Conservation (phyloP, 179 eudicot genomes). For the Silene vulgaris region DNA sequence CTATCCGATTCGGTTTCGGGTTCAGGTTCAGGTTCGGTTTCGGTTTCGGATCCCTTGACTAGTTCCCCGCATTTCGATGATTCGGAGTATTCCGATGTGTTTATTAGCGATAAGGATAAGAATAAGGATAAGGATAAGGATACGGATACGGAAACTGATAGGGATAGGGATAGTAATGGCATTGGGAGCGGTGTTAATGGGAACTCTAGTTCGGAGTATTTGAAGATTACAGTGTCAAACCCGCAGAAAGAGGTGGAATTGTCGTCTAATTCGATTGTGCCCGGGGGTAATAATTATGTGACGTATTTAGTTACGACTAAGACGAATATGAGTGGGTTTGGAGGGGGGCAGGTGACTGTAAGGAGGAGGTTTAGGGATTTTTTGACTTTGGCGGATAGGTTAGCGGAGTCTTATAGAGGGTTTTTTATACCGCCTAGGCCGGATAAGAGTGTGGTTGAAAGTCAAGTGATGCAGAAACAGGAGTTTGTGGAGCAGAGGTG, state of each 20-base stretch:
- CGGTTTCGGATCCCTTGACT: background rate
- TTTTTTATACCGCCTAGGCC: conserved; percentile 86
- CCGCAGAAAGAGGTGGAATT: conserved; percentile 69
- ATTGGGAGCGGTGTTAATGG: conserved; percentile 17
- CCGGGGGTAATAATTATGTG: conserved; percentile 57
- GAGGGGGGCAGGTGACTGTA: conserved; percentile 56
- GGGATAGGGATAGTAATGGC: conserved; percentile 34
- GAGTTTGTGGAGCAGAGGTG: conserved; percentile 93
- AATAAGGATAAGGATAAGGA: conserved; percentile 11
- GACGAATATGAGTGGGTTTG: conserved; percentile 56
- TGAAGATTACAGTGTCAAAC: conserved; percentile 55
- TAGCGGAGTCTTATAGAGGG: conserved; percentile 72
- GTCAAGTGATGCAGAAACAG: conserved; percentile 95
- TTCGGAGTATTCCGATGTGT: conserved; percentile 39
- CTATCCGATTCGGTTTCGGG: background rate
- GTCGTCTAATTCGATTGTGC: conserved; percentile 64
- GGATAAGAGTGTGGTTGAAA: conserved; percentile 88
- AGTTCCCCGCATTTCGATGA: conserved; percentile 27
- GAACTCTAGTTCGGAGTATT: conserved; percentile 29
- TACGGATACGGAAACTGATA: conserved; percentile 21
- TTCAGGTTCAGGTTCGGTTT: background rate
- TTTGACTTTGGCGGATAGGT: conserved; percentile 71
- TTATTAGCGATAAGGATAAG: conserved; percentile 25
- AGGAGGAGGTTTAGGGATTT: conserved; percentile 80
- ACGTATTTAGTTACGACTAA: conserved; percentile 64